Evolutionary conservation across 768 basidiomycete species (phyloP).

Genomic region (Tricholoma bakamatsutake): DNA sequence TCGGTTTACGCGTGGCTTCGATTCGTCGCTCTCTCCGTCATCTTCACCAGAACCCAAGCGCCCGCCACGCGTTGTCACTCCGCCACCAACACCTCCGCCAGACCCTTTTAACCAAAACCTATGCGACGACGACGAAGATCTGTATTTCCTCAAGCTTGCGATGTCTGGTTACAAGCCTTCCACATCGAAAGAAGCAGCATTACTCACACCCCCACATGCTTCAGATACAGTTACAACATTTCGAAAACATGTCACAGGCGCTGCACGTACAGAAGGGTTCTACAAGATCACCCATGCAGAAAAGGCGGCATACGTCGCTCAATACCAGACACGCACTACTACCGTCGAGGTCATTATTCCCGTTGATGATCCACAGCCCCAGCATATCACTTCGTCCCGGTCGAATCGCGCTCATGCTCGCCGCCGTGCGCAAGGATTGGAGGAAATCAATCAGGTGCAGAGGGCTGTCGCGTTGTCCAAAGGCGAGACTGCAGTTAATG

Average conservation of each 20-base stretch:
- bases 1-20: conserved; percentile 36
- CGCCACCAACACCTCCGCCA: conserved; percentile 41
- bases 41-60: conserved; percentile 31
- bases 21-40: conserved; percentile 45
- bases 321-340: conserved; percentile 63
- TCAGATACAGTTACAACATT: conserved; percentile 44
- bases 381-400: conserved; percentile 68
- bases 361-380: conserved; percentile 41
- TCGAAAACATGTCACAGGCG: conserved; percentile 77
- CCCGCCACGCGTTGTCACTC: conserved; percentile 27
- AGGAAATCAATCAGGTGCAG: conserved; percentile 92
- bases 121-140: conserved; percentile 85
- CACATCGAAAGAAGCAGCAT: conserved; percentile 16
- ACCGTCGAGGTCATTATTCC: conserved; percentile 34
- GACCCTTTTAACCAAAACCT: conserved; percentile 52
- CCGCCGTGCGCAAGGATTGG: conserved; percentile 85
- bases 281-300: conserved; percentile 92
- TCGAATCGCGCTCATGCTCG: conserved; percentile 92
- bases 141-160: conserved; percentile 69
- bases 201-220: conserved; percentile 19
- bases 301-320: conserved; percentile 88
- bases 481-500: conserved; percentile 63
- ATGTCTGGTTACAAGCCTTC: conserved; percentile 35
- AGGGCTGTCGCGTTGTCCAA: conserved; percentile 70
- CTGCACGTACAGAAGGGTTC: conserved; percentile 90